Percentiles rank a stretch among this genome's conserved stretches.
Evolutionary conservation across 2,329 filamentous ascomycete genomes (phyloP).

Genomic region (Botrytis cinerea): DNA sequence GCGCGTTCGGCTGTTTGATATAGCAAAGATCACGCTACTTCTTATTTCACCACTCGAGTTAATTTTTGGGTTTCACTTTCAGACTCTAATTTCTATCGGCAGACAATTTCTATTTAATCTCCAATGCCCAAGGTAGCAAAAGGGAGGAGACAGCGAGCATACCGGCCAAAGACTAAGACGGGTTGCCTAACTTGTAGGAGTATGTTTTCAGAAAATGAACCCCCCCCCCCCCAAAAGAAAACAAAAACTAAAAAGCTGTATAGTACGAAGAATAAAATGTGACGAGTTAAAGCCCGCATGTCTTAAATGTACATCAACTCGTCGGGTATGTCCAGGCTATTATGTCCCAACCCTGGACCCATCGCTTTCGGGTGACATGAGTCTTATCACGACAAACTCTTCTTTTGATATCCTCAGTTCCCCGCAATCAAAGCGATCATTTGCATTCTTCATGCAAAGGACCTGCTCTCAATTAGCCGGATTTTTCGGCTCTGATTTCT

Average conservation of each 20-base stretch:
- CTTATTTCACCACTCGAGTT: not conserved
- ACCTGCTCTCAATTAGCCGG: conserved; percentile 63
- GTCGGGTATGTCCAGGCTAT: conserved; percentile 35
- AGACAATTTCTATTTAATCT: not conserved
- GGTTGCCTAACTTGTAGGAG: conserved; percentile 49
- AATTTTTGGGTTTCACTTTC: not conserved
- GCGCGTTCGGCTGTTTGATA: not conserved
- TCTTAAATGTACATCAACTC: conserved; percentile 31
- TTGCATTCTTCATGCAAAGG: conserved; percentile 58
- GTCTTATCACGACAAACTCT: conserved; percentile 16
- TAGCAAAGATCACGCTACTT: not conserved
- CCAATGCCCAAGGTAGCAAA: not conserved
- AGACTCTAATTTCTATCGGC: not conserved
- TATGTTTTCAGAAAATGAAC: not conserved
- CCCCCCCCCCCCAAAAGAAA: no score
- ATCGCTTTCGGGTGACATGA: not conserved
- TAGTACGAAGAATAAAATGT: conserved; percentile 34
- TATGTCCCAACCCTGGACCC: not conserved
- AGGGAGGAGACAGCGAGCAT: not conserved
- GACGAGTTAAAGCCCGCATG: conserved; percentile 34
- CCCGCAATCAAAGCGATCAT: conserved; percentile 45
- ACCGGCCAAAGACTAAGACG: conserved; percentile 20
- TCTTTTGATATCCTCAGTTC: conserved; percentile 24
- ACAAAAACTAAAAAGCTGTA: not conserved
- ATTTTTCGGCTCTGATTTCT: conserved; percentile 65